A percentile compares a stretch with the other conserved stretches of the same genome.
These are phyloP conservation scores for Fusarium nodosum DNA, from an alignment of 2,329 filamentous ascomycete genomes.

Conservation along the genomic window DNA sequence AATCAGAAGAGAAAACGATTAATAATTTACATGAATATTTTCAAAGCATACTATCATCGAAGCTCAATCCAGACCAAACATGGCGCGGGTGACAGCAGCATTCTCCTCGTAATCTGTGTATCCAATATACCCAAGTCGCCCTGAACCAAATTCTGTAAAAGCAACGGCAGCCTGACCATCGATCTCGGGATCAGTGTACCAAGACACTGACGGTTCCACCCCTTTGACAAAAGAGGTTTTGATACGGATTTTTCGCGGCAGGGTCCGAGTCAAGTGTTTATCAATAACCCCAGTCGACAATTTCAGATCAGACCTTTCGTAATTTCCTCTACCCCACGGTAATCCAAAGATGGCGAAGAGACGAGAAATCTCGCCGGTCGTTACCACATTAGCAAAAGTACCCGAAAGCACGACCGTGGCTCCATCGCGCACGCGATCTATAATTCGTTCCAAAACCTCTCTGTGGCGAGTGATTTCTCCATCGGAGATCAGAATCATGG, in stretches of 20 bases:
- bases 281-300: too few relatives aligned
- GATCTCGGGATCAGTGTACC: background rate
- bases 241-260: accelerated
- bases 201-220: background rate
- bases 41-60: too few relatives aligned
- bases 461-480: background rate
- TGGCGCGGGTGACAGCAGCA: accelerated
- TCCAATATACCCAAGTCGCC: background rate
- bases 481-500: background rate
- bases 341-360: background rate
- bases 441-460: background rate
- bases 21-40: background rate
- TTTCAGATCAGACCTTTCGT: accelerated
- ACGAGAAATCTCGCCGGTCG: background rate
- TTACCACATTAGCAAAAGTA: background rate
- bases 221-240: background rate
- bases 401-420: background rate
- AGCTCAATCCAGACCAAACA: background rate
- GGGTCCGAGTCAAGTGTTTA: accelerated
- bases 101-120: accelerated
- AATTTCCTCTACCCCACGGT: background rate
- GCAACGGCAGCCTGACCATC: background rate
- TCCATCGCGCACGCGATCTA: background rate
- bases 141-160: background rate
- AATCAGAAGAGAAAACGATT: background rate